Evolutionary conservation across 305 asterid genomes (phyloP).

Genomic region (Rubia occidens): DNA sequence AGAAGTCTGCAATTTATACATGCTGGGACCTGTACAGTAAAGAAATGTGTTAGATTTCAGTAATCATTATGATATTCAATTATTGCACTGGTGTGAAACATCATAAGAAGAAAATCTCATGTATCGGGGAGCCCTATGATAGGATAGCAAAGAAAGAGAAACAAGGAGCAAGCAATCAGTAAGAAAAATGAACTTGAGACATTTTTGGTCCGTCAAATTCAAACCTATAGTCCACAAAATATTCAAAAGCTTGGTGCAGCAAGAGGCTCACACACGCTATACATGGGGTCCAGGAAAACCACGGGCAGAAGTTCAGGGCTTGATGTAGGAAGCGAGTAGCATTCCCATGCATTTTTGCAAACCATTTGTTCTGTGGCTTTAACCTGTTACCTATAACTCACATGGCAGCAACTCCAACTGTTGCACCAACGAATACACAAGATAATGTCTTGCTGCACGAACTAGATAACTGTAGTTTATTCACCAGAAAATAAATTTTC

Average conservation of each 20-base stretch:
- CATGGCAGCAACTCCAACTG: neutral
- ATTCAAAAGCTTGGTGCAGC: neutral
- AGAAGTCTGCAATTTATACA: slow-evolving; percentile 83
- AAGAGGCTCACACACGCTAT: neutral
- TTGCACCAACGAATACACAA: neutral
- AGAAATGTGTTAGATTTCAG: neutral
- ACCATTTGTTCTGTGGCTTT: neutral
- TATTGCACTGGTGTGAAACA: neutral
- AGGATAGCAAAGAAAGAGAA: neutral
- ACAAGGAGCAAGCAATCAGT: neutral
- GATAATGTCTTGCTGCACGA: neutral
- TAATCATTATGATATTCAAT: too few relatives aligned
- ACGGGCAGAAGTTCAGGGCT: neutral
- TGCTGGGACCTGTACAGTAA: slow-evolving; percentile 65
- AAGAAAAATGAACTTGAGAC: neutral
- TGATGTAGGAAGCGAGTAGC: neutral
- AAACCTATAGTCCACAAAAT: neutral
- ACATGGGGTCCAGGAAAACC: neutral
- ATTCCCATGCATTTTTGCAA: too few relatives aligned
- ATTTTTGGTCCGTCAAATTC: neutral
- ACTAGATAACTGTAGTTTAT: neutral
- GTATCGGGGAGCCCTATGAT: neutral
- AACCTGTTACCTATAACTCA: neutral
- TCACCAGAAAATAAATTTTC: neutral
- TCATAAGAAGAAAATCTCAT: neutral